Evolutionary conservation across 202 grass and related monocot genomes (phyloP).

Genomic region (Carex arenaria): DNA sequence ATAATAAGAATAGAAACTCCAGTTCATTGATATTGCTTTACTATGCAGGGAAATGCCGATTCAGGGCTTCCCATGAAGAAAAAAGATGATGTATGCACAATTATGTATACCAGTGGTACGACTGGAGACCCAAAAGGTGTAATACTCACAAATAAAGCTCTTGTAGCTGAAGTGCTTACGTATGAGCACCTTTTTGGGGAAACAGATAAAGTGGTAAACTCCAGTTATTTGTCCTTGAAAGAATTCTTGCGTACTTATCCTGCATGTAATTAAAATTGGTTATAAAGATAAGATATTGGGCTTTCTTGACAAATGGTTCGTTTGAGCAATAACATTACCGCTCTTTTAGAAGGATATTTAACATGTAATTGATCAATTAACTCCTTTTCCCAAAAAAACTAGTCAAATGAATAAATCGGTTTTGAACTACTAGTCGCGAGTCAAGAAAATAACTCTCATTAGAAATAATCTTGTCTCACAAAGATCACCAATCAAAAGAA

Average conservation of each 20-base stretch:
- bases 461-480: background rate
- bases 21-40: background rate
- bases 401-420: background rate
- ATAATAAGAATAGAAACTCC: background rate
- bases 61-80: constrained; percentile 37
- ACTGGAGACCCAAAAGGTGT: constrained; percentile 95
- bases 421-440: background rate
- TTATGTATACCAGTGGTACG: constrained; percentile 97
- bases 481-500: background rate
- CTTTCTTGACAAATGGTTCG: background rate
- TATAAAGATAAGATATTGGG: background rate
- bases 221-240: background rate
- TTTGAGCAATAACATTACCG: background rate
- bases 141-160: constrained; percentile 70
- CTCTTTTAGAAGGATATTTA: background rate
- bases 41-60: constrained; percentile 39
- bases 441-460: background rate
- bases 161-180: constrained; percentile 64
- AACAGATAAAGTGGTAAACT: constrained; percentile 87
- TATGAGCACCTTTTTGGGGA: constrained; percentile 68
- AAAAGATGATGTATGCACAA: constrained; percentile 80
- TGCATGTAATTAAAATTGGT: background rate
- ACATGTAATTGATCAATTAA: background rate
- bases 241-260: background rate
- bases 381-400: background rate